Percentiles rank a stretch among this genome's conserved stretches.
These are phyloP conservation scores for Aureobasidium sp. DNA, from an alignment of 2,329 filamentous ascomycete genomes.

Conservation along the genomic window DNA sequence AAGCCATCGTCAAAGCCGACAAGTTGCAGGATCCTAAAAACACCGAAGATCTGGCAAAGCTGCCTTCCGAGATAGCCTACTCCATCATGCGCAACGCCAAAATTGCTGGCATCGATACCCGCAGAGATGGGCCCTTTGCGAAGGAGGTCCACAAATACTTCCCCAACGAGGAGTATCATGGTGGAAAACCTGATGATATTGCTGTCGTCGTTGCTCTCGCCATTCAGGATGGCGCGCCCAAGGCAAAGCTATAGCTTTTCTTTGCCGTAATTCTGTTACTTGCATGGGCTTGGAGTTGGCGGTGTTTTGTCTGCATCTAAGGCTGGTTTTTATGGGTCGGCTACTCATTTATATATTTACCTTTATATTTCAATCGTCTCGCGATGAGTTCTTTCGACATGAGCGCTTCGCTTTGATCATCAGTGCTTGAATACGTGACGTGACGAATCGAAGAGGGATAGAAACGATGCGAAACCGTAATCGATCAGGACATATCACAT, in stretches of 20 bases:
- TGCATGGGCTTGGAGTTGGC: not conserved
- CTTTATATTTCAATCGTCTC: not conserved
- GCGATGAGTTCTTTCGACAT: not conserved
- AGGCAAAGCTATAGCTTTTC: slow-evolving; percentile 14
- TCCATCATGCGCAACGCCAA: slow-evolving; percentile 79
- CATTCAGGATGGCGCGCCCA: slow-evolving; percentile 49
- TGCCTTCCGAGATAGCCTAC: slow-evolving; percentile 68
- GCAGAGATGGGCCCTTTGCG: slow-evolving; percentile 84
- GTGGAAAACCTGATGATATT: slow-evolving; percentile 94
- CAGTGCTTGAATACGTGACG: no score
- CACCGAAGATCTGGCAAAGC: not conserved
- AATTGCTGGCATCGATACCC: slow-evolving; percentile 70
- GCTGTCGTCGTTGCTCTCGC: slow-evolving; percentile 76
- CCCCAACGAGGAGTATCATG: slow-evolving; percentile 77
- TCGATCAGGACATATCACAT: no score
- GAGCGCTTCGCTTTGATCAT: no score
- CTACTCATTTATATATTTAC: not conserved
- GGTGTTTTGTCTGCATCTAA: not conserved
- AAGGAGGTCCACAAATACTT: slow-evolving; percentile 87
- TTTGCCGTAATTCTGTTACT: not conserved
- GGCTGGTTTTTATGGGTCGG: not conserved
- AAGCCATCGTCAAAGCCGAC: slow-evolving; percentile 12
- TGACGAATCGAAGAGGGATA: no score
- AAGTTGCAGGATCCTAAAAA: slow-evolving; percentile 4
- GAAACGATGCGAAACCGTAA: no score